Evolutionary conservation across 2,329 filamentous ascomycete genomes (phyloP).

Genomic region (Didymella glomerata): DNA sequence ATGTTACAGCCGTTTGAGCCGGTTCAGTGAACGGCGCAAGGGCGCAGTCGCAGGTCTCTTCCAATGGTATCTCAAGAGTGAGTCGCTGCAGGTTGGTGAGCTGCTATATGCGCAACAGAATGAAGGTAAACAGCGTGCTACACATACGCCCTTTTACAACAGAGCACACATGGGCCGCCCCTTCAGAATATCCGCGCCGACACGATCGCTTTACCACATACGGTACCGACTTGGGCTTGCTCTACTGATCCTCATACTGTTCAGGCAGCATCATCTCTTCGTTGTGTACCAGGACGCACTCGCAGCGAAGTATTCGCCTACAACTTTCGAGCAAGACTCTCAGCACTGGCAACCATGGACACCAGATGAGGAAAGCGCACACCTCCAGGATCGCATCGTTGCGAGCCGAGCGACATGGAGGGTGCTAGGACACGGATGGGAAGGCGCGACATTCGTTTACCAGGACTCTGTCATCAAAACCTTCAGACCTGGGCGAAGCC

Average conservation of each 20-base stretch:
- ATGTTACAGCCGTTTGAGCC: neutral
- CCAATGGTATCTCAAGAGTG: neutral
- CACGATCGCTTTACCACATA: conserved; percentile 16
- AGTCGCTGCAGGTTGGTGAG: neutral
- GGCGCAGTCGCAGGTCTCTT: neutral
- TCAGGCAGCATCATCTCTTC: conserved; percentile 33
- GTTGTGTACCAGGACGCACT: conserved; percentile 30
- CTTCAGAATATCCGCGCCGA: neutral
- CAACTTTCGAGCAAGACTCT: conserved; percentile 19
- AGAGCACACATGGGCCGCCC: conserved; percentile 3
- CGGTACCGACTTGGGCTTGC: conserved; percentile 28
- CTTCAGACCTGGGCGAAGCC: conserved; percentile 34
- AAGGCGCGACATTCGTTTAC: conserved; percentile 36
- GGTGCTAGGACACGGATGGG: conserved; percentile 34
- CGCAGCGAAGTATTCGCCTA: conserved; percentile 33
- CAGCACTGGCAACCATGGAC: conserved; percentile 4
- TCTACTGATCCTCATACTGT: conserved; percentile 25
- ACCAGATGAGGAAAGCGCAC: conserved; percentile 18
- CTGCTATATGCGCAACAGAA: neutral
- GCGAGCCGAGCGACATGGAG: conserved; percentile 32
- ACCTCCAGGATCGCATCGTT: conserved; percentile 30
- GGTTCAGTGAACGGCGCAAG: neutral
- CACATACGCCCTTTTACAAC: neutral
- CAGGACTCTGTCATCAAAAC: conserved; percentile 40
- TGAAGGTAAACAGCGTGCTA: neutral